Base-by-base conservation (phyloP, 345 rosid genomes). In the Hibiscus syriacus region DNA sequence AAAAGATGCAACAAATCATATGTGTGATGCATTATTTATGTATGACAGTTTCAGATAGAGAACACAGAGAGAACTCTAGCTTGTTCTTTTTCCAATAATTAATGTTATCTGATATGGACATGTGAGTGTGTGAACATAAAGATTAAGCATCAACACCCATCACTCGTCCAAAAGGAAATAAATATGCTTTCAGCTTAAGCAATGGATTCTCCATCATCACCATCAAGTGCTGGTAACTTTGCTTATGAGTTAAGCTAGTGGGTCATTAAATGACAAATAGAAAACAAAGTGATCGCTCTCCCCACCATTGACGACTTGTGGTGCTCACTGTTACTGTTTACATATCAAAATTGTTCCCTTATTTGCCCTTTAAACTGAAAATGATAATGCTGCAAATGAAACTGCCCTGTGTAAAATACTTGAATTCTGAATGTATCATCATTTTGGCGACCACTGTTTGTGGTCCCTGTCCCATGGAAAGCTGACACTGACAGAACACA, bases 221-320 rank as follows among this genome's bases (percentile, higher is more conserved):
- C n/a, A n/a, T n/a, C 65, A 41, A 62, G 19, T 62, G 17, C 34
- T 1, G 5, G 34, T 8, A 26, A 1, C 36, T 63, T 63, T 63
- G 54, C 67, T 43, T 63, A 25, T 63, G 52, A 43, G 53, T 63
- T 63, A 63, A 63, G 54, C 54, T 36, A 25, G 36, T 25, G 38
- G 67, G 23, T 26, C 52, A 63, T 9, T 41, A 63, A 25, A 25
- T 43, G 67, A 63, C 20, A 39, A 62, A 43, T 48, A 43, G 36
- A 25, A 60, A 27, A 19, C 66, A 41, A 41, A 41, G 32, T 49
- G 55, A 25, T 12, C 67, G 8, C 39, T 39, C 53, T 43, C 10
- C 23, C 54, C n/a, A n/a, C n/a, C 54, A 43, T 43, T 43, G 53
- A 63, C 14, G 53, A 63, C 53, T 63, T 16, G 14, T 63, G 25